Evolutionary conservation across 352 stramenopile species (phyloP).

Genomic region (Phytophthora hibernalis): DNA sequence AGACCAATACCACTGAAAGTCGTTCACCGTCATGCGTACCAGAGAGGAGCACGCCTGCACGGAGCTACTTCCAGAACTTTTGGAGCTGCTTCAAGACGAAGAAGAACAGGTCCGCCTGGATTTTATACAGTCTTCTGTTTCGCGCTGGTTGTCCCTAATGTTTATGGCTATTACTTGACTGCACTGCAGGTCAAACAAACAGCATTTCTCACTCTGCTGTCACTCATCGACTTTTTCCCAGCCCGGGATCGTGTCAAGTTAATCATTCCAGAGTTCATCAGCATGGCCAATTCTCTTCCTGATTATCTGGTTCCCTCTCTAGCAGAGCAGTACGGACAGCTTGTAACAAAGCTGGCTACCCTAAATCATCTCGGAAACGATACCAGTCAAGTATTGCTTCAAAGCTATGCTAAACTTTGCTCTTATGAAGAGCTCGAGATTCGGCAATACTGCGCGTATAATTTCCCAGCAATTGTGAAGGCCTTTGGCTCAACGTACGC

Average conservation of each 20-base stretch:
- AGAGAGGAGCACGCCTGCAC: slow-evolving; percentile 72
- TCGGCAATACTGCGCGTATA: slow-evolving; percentile 75
- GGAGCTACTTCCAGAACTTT: slow-evolving; percentile 73
- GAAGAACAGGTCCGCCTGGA: slow-evolving; percentile 61
- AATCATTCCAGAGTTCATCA: slow-evolving; percentile 75
- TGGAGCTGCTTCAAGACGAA: slow-evolving; percentile 85
- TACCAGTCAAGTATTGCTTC: slow-evolving; percentile 54
- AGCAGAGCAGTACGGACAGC: slow-evolving; percentile 58
- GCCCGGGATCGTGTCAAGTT: slow-evolving; percentile 57
- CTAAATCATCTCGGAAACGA: slow-evolving; percentile 70
- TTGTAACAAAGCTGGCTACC: slow-evolving; percentile 72
- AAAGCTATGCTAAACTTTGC: slow-evolving; percentile 71
- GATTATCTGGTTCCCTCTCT: slow-evolving; percentile 66
- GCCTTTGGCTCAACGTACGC: slow-evolving; percentile 65
- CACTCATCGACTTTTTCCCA: slow-evolving; percentile 79
- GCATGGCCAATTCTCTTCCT: slow-evolving; percentile 58
- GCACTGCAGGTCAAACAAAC: slow-evolving; percentile 73
- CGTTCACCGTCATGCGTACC: not conserved
- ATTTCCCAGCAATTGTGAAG: slow-evolving; percentile 83
- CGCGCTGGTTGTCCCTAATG: not conserved
- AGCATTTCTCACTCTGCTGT: slow-evolving; percentile 76
- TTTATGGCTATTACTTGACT: not conserved
- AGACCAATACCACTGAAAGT: not conserved
- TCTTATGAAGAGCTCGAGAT: slow-evolving; percentile 64
- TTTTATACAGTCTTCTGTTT: not conserved